phyloP scores from a whole-genome alignment of 768 basidiomycete species.

The Grammothele lineata region DNA sequence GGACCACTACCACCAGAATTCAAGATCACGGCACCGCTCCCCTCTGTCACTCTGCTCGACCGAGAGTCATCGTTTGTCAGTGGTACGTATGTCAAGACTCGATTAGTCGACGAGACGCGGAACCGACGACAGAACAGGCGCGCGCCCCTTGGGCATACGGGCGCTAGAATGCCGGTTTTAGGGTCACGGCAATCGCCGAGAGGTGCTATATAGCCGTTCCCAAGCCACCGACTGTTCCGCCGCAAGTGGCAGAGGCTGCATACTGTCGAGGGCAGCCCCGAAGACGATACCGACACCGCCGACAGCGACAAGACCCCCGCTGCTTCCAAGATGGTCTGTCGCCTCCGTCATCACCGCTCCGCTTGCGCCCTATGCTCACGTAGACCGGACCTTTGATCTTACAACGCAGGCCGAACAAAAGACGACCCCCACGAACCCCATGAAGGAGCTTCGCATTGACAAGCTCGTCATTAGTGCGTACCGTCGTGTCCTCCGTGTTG shows the following conservation, averaged over 20 bases:
- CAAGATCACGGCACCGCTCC: no score
- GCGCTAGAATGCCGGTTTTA: no score
- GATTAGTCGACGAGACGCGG: no score
- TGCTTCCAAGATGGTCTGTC: conserved; percentile 18
- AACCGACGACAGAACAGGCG: no score
- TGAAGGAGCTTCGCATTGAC: conserved; percentile 96
- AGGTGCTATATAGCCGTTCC: conserved; percentile 17
- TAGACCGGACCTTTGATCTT: conserved; percentile 5
- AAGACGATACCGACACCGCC: conserved; percentile 6
- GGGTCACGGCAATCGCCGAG: conserved; percentile 6
- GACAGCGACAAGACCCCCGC: conserved; percentile 19
- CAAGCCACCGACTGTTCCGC: conserved; percentile 16
- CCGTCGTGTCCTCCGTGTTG: neutral
- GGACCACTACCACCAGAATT: no score
- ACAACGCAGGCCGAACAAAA: conserved; percentile 75
- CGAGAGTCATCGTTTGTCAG: no score
- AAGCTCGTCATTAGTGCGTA: conserved; percentile 99
- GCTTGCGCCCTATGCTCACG: conserved; percentile 2
- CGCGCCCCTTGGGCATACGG: no score
- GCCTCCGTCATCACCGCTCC: neutral
- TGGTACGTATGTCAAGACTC: no score
- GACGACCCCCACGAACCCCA: conserved; percentile 84
- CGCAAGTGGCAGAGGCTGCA: no score
- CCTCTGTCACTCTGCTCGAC: no score
- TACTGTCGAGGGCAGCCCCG: conserved; percentile 7